phyloP scores from a whole-genome alignment of 345 rosid genomes.

The Turritis glabra region DNA sequence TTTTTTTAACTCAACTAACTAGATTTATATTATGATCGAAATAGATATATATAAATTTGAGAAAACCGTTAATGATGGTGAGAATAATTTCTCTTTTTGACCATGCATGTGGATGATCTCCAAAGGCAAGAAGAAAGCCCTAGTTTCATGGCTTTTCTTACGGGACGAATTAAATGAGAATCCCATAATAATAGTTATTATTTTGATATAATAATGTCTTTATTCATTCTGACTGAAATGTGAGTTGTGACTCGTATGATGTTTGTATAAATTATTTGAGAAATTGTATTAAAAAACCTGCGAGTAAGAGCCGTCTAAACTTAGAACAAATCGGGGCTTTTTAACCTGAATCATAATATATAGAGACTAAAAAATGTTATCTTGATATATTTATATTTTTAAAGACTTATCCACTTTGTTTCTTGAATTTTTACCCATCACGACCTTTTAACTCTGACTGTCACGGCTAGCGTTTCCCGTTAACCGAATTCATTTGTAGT shows the following conservation, averaged over 20 bases:
- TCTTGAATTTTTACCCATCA: not conserved
- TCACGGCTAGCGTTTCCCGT: not conserved
- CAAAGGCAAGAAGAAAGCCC: conserved; percentile 27
- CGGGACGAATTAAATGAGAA: conserved; percentile 23
- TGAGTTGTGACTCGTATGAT: not conserved
- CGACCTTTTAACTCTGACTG: not conserved
- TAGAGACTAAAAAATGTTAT: too few relatives aligned
- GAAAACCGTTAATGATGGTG: not conserved
- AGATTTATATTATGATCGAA: not conserved
- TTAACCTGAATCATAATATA: not conserved
- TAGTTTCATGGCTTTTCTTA: conserved; percentile 38
- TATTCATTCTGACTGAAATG: not conserved
- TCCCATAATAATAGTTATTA: not conserved
- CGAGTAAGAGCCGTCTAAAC: not conserved
- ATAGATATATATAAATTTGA: not conserved
- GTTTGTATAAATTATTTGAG: not conserved
- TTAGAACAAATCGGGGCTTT: too few relatives aligned
- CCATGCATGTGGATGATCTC: conserved; percentile 34
- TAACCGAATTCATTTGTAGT: not conserved
- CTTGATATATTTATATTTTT: not conserved
- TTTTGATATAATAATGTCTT: conserved; percentile 5
- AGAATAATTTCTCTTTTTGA: conserved; percentile 25
- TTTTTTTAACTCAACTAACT: not conserved
- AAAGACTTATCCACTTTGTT: not conserved
- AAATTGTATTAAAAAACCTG: not conserved